These are phyloP conservation scores for Tuctoria greenei DNA, from an alignment of 176 grass and related monocot species.

Conservation along the genomic window DNA sequence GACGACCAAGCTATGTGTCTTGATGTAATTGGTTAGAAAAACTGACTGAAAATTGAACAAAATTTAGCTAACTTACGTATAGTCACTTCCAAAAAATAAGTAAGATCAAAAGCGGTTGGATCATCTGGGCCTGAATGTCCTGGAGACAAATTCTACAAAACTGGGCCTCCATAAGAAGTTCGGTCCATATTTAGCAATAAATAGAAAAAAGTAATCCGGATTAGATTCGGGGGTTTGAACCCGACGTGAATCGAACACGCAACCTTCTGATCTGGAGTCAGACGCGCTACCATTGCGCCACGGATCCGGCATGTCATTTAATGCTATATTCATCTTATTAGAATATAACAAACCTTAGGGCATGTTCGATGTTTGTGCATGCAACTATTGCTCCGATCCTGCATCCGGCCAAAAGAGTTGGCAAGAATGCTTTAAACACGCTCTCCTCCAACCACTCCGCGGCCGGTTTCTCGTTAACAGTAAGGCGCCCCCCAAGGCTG, in stretches of 20 bases:
- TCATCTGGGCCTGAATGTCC: background rate
- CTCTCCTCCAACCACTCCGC: background rate
- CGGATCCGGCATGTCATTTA: constrained; percentile 48
- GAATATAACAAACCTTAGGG: no score
- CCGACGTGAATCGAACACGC: constrained; percentile 99
- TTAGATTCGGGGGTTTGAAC: constrained; percentile 65
- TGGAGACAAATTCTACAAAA: background rate
- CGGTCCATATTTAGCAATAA: background rate
- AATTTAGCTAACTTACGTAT: no score
- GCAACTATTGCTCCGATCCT: background rate
- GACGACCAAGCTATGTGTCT: no score
- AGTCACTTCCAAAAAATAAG: no score
- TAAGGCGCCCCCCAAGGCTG: background rate
- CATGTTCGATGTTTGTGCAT: no score
- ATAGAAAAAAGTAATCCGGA: background rate
- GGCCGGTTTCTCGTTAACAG: background rate
- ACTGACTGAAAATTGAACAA: no score
- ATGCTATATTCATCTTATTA: no score
- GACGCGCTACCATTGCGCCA: constrained; percentile 99
- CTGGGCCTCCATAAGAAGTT: background rate
- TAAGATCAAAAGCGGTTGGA: background rate
- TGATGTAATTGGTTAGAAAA: no score
- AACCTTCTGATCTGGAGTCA: constrained; percentile 99
- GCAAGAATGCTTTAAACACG: background rate
- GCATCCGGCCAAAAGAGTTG: background rate